Evolutionary conservation across 1,284 basidiomycete species (phyloP).

Genomic region (Polyporus tsugae): DNA sequence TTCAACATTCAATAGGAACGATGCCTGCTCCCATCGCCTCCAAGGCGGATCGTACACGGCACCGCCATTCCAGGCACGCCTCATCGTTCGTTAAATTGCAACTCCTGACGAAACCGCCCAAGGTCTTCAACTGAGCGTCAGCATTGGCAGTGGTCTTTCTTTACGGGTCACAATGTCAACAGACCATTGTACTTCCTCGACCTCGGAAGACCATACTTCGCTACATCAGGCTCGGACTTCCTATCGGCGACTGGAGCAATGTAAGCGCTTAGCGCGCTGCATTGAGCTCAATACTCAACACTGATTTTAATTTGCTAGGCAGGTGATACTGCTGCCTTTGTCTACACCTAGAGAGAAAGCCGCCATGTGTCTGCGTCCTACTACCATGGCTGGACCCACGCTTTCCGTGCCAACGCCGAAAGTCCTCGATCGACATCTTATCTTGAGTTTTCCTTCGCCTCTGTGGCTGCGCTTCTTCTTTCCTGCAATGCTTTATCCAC

Average conservation of each 20-base stretch:
- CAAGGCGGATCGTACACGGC: neutral
- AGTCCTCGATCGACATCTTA: constrained; percentile 7
- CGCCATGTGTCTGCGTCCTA: neutral
- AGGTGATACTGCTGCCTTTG: neutral
- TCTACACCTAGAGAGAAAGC: too few relatives aligned
- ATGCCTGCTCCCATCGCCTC: neutral
- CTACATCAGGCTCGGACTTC: neutral
- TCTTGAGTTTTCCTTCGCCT: neutral
- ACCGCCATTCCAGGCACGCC: neutral
- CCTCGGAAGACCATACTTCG: neutral
- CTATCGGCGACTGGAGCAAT: neutral
- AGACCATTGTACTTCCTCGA: neutral
- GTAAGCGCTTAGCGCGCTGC: neutral
- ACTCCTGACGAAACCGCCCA: neutral
- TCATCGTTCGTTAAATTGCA: neutral
- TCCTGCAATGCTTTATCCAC: neutral
- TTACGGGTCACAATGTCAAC: neutral
- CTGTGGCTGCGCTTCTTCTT: neutral
- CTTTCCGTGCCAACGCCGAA: constrained; percentile 18
- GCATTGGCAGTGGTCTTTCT: neutral
- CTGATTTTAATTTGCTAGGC: neutral
- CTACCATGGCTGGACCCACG: neutral
- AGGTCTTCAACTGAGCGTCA: neutral
- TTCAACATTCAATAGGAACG: neutral
- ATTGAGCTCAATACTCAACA: neutral